Evolutionary conservation across 2,329 filamentous ascomycete genomes (phyloP).

Genomic region (Endocalyx cinctus): DNA sequence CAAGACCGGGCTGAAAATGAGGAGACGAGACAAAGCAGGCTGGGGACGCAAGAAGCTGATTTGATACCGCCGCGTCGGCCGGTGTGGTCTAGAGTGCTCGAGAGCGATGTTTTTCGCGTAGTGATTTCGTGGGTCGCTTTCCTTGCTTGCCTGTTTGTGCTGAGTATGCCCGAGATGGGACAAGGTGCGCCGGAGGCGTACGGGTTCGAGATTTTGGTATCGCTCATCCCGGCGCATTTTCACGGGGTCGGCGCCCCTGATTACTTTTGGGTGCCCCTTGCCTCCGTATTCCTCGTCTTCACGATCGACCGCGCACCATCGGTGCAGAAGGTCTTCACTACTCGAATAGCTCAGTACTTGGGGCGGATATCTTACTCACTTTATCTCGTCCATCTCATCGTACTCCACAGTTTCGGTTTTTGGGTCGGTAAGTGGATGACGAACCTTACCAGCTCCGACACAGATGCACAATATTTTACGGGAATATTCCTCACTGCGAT

Average conservation of each 20-base stretch:
- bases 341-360: conserved; percentile 21
- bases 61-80: conserved; percentile 2
- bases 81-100: conserved; percentile 6
- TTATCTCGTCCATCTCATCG: conserved; percentile 22
- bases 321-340: conserved; percentile 25
- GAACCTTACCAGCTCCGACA: conserved; percentile 8
- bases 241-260: conserved; percentile 7
- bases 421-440: conserved; percentile 10
- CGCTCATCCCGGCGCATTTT: conserved; percentile 16
- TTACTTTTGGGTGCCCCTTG: conserved; percentile 24
- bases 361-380: conserved; percentile 24
- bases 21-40: not conserved
- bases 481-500: conserved; percentile 9
- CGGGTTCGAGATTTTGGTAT: conserved; percentile 15
- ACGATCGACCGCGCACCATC: conserved; percentile 14
- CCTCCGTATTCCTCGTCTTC: conserved; percentile 21
- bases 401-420: conserved; percentile 20
- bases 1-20: too few species aligned
- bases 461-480: conserved; percentile 9
- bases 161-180: conserved; percentile 19
- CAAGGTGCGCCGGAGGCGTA: conserved; percentile 13
- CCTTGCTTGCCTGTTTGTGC: conserved; percentile 10
- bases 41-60: not conserved
- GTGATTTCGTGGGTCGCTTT: conserved; percentile 6
- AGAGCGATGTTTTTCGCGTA: conserved; percentile 1